Conservation (phyloP, 2,329 filamentous ascomycete genomes). For the Ophiocordyceps camponoti-floridani region DNA sequence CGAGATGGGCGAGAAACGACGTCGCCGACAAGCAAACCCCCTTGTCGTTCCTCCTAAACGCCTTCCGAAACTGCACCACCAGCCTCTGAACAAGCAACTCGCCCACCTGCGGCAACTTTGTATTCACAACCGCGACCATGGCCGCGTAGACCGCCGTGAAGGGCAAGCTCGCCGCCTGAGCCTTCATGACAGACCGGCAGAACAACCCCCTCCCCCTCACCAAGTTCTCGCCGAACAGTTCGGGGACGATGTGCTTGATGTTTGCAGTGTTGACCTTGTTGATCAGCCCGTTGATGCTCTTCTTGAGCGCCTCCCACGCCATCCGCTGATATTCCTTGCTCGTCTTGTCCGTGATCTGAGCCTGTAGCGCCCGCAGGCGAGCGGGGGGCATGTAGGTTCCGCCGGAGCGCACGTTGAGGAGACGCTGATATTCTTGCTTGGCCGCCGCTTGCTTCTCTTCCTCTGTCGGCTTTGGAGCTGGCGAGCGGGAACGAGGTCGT, state of each 20-base stretch:
- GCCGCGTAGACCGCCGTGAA: constrained; percentile 95
- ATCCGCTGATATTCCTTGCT: constrained; percentile 97
- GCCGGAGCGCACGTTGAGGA: constrained; percentile 81
- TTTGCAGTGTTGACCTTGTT: constrained; percentile 98
- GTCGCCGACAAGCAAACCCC: constrained; percentile 84
- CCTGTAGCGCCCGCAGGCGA: constrained; percentile 75
- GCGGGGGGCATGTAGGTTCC: constrained; percentile 95
- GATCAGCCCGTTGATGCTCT: constrained; percentile 95
- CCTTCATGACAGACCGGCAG: constrained; percentile 95
- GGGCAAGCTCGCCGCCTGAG: constrained; percentile 83
- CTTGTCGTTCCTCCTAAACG: constrained; percentile 93
- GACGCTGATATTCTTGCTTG: constrained; percentile 85
- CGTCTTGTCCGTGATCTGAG: constrained; percentile 89
- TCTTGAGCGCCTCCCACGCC: constrained; percentile 98
- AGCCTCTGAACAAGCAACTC: constrained; percentile 75
- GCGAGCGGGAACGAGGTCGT: constrained; percentile 5
- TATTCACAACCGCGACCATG: constrained; percentile 93
- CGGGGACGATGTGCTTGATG: constrained; percentile 93
- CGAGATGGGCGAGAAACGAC: constrained; percentile 86
- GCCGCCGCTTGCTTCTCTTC: constrained; percentile 77
- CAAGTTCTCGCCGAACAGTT: constrained; percentile 89
- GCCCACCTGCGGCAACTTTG: constrained; percentile 86
- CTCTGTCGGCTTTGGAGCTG: constrained; percentile 35
- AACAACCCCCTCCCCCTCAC: constrained; percentile 82
- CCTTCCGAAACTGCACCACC: constrained; percentile 85